These are phyloP conservation scores for Trichoderma sp. DNA, from an alignment of 2,329 filamentous ascomycete genomes.

Conservation along the genomic window DNA sequence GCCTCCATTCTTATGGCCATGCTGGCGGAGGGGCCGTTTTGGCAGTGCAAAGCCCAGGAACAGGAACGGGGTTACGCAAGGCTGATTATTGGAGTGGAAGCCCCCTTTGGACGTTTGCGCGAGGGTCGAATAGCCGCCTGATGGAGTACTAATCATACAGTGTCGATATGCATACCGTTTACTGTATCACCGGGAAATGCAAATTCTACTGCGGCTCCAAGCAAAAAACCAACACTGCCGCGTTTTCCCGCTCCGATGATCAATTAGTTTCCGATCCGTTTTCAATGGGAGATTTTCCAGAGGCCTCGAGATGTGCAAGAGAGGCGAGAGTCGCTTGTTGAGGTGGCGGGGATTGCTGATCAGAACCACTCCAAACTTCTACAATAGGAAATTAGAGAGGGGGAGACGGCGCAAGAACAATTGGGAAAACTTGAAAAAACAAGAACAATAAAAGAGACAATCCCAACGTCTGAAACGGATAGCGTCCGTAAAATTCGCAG, in stretches of 20 bases:
- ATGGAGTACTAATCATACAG: not conserved
- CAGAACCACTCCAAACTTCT: not conserved
- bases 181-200: not conserved
- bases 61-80: not conserved
- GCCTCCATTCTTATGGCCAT: not conserved
- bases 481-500: not conserved
- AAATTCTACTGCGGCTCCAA: not conserved
- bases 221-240: not conserved
- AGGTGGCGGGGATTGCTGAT: slow-evolving; percentile 1
- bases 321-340: not conserved
- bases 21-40: not conserved
- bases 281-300: not conserved
- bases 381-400: not conserved
- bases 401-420: not conserved
- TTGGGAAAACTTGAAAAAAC: not conserved
- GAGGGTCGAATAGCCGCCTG: not conserved
- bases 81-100: slow-evolving; percentile 10
- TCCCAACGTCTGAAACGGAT: not conserved
- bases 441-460: not conserved
- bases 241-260: not conserved
- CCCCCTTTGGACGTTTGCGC: not conserved
- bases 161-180: not conserved
- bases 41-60: not conserved
- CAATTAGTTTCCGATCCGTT: not conserved
- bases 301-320: not conserved